Evolutionary conservation across 371 early-diverging fungal genomes (phyloP).

Genomic region (Circinella umbellata): DNA sequence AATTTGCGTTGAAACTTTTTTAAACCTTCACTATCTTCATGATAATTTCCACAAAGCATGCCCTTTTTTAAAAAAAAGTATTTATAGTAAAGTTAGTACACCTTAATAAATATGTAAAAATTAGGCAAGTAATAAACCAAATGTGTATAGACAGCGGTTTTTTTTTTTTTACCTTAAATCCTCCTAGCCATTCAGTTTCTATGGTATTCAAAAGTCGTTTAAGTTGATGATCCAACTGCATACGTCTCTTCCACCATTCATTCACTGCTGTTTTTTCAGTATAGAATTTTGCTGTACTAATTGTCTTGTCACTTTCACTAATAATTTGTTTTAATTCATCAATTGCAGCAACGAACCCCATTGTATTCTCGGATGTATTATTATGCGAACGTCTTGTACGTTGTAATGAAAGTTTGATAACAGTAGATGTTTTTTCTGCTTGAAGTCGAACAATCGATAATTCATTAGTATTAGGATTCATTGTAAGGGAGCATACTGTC

Average conservation of each 20-base stretch:
- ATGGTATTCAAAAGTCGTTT: constrained; percentile 61
- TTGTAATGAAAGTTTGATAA: constrained; percentile 75
- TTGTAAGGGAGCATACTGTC: constrained; percentile 76
- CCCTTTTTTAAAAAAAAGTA: constrained; percentile 14
- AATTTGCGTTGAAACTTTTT: constrained; percentile 27
- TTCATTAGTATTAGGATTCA: constrained; percentile 66
- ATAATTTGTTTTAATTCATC: constrained; percentile 63
- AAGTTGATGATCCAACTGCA: constrained; percentile 69
- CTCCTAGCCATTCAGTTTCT: constrained; percentile 84
- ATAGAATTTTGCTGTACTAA: constrained; percentile 36
- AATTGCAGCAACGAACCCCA: constrained; percentile 44
- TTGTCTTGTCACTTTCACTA: constrained; percentile 58
- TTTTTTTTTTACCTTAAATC: constrained; percentile 57
- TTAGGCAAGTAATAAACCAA: too few relatives aligned
- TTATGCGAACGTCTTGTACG: constrained; percentile 56
- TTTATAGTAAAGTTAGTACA: too few relatives aligned
- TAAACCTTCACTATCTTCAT: constrained; percentile 27
- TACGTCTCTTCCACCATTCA: constrained; percentile 82
- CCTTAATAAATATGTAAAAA: too few relatives aligned
- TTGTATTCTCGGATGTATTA: constrained; percentile 19
- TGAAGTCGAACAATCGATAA: constrained; percentile 71
- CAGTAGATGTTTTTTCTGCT: constrained; percentile 52
- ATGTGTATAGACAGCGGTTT: too few relatives aligned
- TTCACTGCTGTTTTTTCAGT: constrained; percentile 62
- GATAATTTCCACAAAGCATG: constrained; percentile 27